Evolutionary conservation across 1,284 basidiomycete species (phyloP), one percentile per base, ranked within the genome.

Genomic region (Grifola frondosa): DNA sequence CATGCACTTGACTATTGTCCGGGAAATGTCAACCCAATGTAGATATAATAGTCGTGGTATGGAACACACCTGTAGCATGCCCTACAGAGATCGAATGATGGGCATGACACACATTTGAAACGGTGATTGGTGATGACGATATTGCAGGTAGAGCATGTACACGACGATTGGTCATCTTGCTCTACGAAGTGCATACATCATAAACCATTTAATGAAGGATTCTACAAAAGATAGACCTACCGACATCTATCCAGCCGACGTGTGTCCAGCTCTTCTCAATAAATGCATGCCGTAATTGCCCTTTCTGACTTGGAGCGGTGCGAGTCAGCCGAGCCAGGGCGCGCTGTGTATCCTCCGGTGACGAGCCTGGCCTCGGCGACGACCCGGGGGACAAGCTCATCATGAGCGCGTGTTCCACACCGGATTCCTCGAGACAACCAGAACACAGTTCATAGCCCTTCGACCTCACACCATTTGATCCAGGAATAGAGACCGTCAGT

Each of bases 31-130:
- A 33, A n/a, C 17, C 23, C 32, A 23, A 13, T 30, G 39, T 33
- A 24, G 26, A 11, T 36, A 32, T 37, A 41, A 46, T 10, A 31
- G 4, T 11, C 9, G 37, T 20, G 26, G 39, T 37, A 28, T 30
- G 12, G 10, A 33, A 50, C 60, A 29, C 39, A 87, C 87, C 81
- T 81, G 58, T 88, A 88, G 61, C 91, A 94, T 2, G 84, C 83
- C 34, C 80, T 74, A 62, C 92, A 95, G 16, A 95, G 66, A 53
- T 85, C 82, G 60, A 91, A 87, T 48, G 85, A 84, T 35, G 74
- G 61, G 62, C 92, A 95, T 8, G 83, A 85, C 11, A 81, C 80
- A 67, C 91, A 96, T 68, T 91, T 93, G 67, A 85, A 94, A 19
- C 89, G 75, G 53, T 81, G 81, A 35, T 74, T 72, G 32, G 67